Evolutionary conservation across 192 early-diverging fungal genomes (phyloP), one percentile per base, ranked within the genome.

Genomic region (Backusella liffmaniae): DNA sequence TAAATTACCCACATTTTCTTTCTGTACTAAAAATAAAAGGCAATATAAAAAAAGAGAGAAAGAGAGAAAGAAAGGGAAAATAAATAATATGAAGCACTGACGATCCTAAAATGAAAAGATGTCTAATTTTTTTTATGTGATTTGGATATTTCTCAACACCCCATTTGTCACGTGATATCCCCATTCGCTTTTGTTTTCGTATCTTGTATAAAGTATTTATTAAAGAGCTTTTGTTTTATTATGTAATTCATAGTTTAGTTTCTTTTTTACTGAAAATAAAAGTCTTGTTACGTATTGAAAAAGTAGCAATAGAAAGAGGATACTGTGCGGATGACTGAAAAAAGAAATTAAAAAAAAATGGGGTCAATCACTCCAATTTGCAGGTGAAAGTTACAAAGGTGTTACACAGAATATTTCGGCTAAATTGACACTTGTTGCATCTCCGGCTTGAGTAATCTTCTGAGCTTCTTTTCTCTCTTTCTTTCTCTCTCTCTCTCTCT

Each of bases 131-230:
- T 53, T 56, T 62, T 62, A 62, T 62, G 26, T 62, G 56, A 62
- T 62, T 62, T 62, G 56, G 56, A 13, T 62, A 62, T 67, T 32
- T 67, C 66, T 67, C 66, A 32, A 39, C 39, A 34, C 70, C 70
- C 70, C 70, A 71, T 49, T 30, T 71, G 10, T 71, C 70, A 71
- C 70, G 70, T 71, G 70, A 71, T 49, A 44, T 23, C 70, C 42
- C 42, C 70, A 71, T 29, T 36, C 12, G 12, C 26, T 29, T 62
- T 23, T 23, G 8, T 9, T 29, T 30, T 67, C 10, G 4, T 67
- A 35, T 6, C 18, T 32, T 32, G 29, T 32, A 32, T 66, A 66
- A 66, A 23, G 6, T 15, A 49, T 49, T 49, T 16, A 49, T 49
- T 49, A 49, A 49, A n/a, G 0, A 16, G 18, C 12, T 30, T 1